Conservation (phyloP, 2,329 filamentous ascomycete species). For the Chrysoporthe cubensis region DNA sequence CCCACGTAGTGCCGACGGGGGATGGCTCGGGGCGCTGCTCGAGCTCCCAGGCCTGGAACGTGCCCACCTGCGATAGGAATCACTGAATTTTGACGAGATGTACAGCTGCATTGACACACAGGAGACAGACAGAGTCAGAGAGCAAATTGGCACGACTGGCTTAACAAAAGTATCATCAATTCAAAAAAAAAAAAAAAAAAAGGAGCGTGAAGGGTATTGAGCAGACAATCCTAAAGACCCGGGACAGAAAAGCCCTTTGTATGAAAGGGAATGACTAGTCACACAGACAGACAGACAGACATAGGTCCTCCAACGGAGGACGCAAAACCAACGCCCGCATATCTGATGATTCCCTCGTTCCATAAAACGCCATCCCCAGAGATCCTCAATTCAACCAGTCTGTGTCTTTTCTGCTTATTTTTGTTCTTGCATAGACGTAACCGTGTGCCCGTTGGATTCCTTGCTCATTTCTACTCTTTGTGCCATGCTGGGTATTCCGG, state of each 20-base stretch:
- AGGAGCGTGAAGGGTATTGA: slow-evolving; percentile 27
- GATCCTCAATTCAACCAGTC: background rate
- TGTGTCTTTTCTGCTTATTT: background rate
- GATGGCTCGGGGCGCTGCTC: no score
- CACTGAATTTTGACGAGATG: no score
- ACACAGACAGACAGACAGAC: background rate
- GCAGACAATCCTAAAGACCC: slow-evolving; percentile 15
- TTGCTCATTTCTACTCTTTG: background rate
- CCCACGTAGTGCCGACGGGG: no score
- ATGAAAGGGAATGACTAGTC: slow-evolving; percentile 22
- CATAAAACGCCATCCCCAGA: slow-evolving; percentile 17
- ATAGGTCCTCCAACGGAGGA: slow-evolving; percentile 1
- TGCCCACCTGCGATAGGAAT: no score
- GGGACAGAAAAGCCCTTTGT: slow-evolving; percentile 5
- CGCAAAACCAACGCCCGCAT: slow-evolving; percentile 14
- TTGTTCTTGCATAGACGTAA: background rate
- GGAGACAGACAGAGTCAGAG: background rate
- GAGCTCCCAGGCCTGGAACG: no score
- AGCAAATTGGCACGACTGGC: background rate
- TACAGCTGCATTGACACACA: background rate
- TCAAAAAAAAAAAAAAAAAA: slow-evolving; percentile 19
- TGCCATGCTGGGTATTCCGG: background rate
- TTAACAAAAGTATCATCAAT: slow-evolving; percentile 7
- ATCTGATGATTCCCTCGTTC: slow-evolving; percentile 14
- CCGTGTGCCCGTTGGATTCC: background rate